phyloP scores from a whole-genome alignment of 2,329 filamentous ascomycete species.

The Ophiostoma sp. region DNA sequence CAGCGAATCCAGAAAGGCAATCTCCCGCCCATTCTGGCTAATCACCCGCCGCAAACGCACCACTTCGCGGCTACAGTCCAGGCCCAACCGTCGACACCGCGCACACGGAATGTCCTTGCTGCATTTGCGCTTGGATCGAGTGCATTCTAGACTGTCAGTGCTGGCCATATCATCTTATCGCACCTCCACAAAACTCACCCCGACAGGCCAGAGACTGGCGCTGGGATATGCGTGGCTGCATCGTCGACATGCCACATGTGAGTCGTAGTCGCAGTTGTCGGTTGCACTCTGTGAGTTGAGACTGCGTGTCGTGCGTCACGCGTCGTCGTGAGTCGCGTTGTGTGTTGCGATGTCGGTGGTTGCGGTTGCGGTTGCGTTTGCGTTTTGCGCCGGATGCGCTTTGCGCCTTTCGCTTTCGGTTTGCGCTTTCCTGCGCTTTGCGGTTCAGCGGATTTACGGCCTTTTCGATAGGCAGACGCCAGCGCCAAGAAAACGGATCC shows the following conservation, averaged over 20 bases:
- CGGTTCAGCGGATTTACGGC: conserved; percentile 1
- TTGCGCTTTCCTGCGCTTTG: not conserved
- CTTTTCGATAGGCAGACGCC: not conserved
- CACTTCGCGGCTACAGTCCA: conserved; percentile 31
- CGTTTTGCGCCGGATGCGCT: not conserved
- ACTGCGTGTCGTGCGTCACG: not conserved
- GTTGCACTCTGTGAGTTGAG: not conserved
- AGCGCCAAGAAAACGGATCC: conserved; percentile 4
- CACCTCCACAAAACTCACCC: conserved; percentile 15
- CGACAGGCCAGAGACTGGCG: conserved; percentile 27
- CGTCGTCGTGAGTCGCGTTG: not conserved
- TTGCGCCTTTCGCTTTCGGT: not conserved
- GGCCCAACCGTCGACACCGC: conserved; percentile 28
- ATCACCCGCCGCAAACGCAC: conserved; percentile 29
- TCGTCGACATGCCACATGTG: not conserved
- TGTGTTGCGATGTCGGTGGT: not conserved
- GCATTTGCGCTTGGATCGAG: conserved; percentile 31
- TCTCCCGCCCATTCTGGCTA: conserved; percentile 30
- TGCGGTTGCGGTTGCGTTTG: not conserved
- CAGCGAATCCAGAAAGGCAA: conserved; percentile 29
- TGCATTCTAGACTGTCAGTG: conserved; percentile 29
- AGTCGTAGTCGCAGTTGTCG: not conserved
- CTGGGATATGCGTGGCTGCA: conserved; percentile 26
- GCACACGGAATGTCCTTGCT: conserved; percentile 32
- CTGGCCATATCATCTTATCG: not conserved